phyloP scores from a whole-genome alignment of 1,139 yeast genomes.

The Arxiozyma bovina region DNA sequence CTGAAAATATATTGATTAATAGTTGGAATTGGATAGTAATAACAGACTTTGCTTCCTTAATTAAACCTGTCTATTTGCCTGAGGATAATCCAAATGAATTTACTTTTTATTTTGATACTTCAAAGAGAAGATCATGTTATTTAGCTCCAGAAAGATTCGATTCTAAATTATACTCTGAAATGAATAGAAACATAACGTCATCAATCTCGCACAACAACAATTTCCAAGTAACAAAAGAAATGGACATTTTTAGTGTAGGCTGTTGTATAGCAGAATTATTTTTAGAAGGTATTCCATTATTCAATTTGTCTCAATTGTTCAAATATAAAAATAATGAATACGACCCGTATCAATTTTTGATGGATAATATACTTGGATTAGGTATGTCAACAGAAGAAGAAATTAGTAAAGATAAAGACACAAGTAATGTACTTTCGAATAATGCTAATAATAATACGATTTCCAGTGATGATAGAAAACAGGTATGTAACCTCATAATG shows the following conservation, averaged over 20 bases:
- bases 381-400: slow-evolving; percentile 31
- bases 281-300: slow-evolving; percentile 77
- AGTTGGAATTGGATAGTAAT: slow-evolving; percentile 84
- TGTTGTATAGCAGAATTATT: slow-evolving; percentile 89
- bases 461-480: not conserved
- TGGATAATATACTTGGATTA: slow-evolving; percentile 36
- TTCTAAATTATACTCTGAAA: slow-evolving; percentile 18
- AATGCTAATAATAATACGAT: not conserved
- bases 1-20: slow-evolving; percentile 80
- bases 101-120: slow-evolving; percentile 84
- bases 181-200: slow-evolving; percentile 8
- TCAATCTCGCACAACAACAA: not conserved
- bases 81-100: slow-evolving; percentile 94
- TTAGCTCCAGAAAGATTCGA: slow-evolving; percentile 88
- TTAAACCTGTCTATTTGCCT: slow-evolving; percentile 77
- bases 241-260: slow-evolving; percentile 88
- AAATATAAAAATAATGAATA: slow-evolving; percentile 67
- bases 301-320: slow-evolving; percentile 78
- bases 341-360: slow-evolving; percentile 42
- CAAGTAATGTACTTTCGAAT: not conserved
- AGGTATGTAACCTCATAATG: slow-evolving; percentile 45
- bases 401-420: not conserved
- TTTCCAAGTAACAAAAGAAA: slow-evolving; percentile 44
- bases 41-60: slow-evolving; percentile 69
- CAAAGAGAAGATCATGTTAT: slow-evolving; percentile 79